phyloP scores from a whole-genome alignment of 306 rosid species.

The Styphnolobium japonicum region DNA sequence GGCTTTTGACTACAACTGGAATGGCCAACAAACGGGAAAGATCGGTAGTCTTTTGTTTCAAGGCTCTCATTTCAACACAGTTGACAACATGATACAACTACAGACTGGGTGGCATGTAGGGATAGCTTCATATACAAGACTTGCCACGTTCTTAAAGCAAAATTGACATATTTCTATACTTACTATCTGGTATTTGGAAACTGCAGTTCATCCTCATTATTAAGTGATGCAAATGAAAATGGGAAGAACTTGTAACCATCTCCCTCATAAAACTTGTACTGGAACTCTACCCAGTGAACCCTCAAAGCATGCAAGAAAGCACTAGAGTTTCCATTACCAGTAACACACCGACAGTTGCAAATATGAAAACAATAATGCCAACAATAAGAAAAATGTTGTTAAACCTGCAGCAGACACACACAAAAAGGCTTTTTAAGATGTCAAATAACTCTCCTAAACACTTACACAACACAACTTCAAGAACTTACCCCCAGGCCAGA shows the following conservation, averaged over 20 bases:
- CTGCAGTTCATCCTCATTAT: conserved; percentile 36
- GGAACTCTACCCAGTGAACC: conserved; percentile 73
- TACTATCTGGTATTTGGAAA: background rate
- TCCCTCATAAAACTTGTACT: conserved; percentile 67
- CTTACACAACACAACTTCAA: background rate
- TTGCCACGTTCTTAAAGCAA: background rate
- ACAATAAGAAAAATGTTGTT: conserved; percentile 49
- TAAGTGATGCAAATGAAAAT: conserved; percentile 40
- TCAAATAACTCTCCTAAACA: background rate
- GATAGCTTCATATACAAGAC: background rate
- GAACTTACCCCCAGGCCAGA: conserved; percentile 35
- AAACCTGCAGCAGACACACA: conserved; percentile 40
- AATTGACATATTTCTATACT: background rate
- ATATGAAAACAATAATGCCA: conserved; percentile 49
- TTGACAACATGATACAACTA: background rate
- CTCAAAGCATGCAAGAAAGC: conserved; percentile 73
- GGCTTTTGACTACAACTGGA: background rate
- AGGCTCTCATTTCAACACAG: too few relatives aligned
- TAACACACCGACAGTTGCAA: conserved; percentile 53
- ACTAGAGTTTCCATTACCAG: conserved; percentile 68
- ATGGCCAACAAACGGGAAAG: background rate
- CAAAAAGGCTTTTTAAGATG: background rate
- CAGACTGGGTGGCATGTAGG: background rate
- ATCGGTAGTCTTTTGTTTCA: background rate
- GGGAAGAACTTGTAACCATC: conserved; percentile 64